phyloP scores from a whole-genome alignment of 2,329 filamentous ascomycete species.

The Kalmusia sp. region DNA sequence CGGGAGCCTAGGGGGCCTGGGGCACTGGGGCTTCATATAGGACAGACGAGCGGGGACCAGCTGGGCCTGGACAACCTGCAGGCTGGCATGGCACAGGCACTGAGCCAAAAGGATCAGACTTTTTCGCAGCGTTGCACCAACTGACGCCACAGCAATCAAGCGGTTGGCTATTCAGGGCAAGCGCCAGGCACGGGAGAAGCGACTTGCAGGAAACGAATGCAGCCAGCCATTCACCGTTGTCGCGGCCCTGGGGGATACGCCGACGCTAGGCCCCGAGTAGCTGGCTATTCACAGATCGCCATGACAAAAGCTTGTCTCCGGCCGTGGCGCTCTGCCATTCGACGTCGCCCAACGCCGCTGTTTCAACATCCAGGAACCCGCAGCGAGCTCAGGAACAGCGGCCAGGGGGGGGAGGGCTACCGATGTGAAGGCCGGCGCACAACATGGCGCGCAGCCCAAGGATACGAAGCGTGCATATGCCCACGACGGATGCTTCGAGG shows the following conservation, averaged over 20 bases:
- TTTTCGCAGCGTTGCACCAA: constrained; percentile 32
- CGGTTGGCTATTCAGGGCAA: constrained; percentile 25
- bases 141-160: constrained; percentile 25
- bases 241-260: constrained; percentile 14
- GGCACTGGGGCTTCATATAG: constrained; percentile 36
- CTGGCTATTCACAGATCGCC: constrained; percentile 21
- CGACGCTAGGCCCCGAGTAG: constrained; percentile 10
- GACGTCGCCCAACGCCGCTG: constrained; percentile 28
- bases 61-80: constrained; percentile 14
- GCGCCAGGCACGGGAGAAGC: constrained; percentile 23
- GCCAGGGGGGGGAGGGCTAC: not conserved
- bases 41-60: constrained; percentile 18
- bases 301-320: constrained; percentile 33
- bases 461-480: not conserved
- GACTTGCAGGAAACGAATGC: constrained; percentile 12
- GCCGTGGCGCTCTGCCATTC: constrained; percentile 26
- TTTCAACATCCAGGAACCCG: constrained; percentile 35
- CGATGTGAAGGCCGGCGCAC: not conserved
- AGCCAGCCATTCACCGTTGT: constrained; percentile 1
- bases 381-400: constrained; percentile 6
- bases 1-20: constrained; percentile 30
- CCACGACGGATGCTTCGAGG: not conserved
- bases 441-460: not conserved
- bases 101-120: constrained; percentile 29
- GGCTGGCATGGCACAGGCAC: constrained; percentile 22